phyloP scores from a whole-genome alignment of 2,329 filamentous ascomycete species.

The Sphaerulina vaccinii region DNA sequence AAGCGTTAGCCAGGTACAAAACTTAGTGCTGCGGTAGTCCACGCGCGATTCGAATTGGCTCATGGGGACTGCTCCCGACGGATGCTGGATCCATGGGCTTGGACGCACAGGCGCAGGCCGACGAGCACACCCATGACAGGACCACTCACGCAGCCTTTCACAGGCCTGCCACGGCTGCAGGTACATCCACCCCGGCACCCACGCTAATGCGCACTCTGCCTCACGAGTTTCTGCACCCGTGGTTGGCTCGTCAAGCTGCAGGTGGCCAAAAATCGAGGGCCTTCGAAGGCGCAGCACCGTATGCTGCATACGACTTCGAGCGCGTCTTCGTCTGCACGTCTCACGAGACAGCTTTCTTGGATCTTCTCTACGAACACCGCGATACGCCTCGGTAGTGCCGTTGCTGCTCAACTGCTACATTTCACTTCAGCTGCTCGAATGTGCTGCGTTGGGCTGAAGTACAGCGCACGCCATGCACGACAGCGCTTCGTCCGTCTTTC shows the following conservation, averaged over 20 bases:
- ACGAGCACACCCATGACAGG: slow-evolving; percentile 11
- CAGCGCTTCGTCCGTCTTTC: slow-evolving; percentile 1
- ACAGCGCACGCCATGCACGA: slow-evolving; percentile 15
- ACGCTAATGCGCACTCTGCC: slow-evolving; percentile 13
- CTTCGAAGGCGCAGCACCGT: slow-evolving; percentile 7
- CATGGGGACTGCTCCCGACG: slow-evolving; percentile 30
- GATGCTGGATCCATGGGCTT: slow-evolving; percentile 25
- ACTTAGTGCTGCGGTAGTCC: slow-evolving; percentile 26
- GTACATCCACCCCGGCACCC: slow-evolving; percentile 18
- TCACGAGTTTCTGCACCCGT: slow-evolving; percentile 13
- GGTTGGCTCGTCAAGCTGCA: slow-evolving; percentile 16
- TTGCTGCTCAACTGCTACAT: neutral
- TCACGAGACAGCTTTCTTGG: neutral
- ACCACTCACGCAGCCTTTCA: slow-evolving; percentile 15
- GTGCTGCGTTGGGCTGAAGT: slow-evolving; percentile 11
- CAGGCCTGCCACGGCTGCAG: slow-evolving; percentile 17
- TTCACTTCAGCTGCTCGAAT: slow-evolving; percentile 1
- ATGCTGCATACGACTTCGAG: neutral
- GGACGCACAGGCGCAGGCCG: slow-evolving; percentile 13
- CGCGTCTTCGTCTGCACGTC: neutral
- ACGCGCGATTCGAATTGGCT: slow-evolving; percentile 31
- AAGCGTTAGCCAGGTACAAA: slow-evolving; percentile 32
- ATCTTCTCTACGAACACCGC: neutral
- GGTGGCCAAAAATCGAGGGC: slow-evolving; percentile 16
- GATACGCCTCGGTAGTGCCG: slow-evolving; percentile 13